Evolutionary conservation across 176 grass and related monocot species (phyloP).

Genomic region (Carex myosuroides): DNA sequence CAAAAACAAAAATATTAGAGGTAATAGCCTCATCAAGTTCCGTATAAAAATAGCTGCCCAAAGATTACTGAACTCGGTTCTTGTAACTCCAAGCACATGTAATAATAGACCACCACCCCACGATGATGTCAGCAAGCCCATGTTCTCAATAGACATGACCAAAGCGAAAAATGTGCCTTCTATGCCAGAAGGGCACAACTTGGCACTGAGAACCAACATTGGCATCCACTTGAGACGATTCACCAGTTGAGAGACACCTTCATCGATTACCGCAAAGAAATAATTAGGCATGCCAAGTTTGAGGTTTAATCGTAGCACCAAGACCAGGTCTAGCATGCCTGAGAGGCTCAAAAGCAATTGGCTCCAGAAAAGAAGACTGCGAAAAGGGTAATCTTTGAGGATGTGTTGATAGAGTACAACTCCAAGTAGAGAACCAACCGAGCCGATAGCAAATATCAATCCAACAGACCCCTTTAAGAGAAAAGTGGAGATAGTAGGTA

Average conservation of each 20-base stretch:
- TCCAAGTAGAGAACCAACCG: conserved; percentile 63
- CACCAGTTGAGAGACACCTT: conserved; percentile 69
- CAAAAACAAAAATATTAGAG: conserved; percentile 60
- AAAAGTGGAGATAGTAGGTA: conserved; percentile 17
- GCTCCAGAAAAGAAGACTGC: conserved; percentile 56
- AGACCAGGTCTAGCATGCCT: conserved; percentile 74
- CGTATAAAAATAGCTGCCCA: conserved; percentile 68
- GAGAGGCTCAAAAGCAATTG: conserved; percentile 59
- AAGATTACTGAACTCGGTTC: conserved; percentile 68
- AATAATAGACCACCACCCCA: conserved; percentile 70
- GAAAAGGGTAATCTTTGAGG: conserved; percentile 57
- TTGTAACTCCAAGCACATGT: conserved; percentile 67
- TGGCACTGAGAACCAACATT: conserved; percentile 72
- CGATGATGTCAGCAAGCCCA: conserved; percentile 46
- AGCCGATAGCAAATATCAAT: conserved; percentile 66
- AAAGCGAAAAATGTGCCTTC: conserved; percentile 83
- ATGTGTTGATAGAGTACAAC: conserved; percentile 72
- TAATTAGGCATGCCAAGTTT: conserved; percentile 70
- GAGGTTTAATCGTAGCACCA: conserved; percentile 65
- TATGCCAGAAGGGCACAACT: conserved; percentile 64
- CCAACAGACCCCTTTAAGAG: conserved; percentile 62
- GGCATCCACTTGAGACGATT: conserved; percentile 80
- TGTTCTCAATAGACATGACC: conserved; percentile 79
- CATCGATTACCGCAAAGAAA: conserved; percentile 73
- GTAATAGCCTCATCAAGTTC: conserved; percentile 57